phyloP scores from a whole-genome alignment of 2,329 filamentous ascomycete species.

The Colletotrichum chrysophilum region DNA sequence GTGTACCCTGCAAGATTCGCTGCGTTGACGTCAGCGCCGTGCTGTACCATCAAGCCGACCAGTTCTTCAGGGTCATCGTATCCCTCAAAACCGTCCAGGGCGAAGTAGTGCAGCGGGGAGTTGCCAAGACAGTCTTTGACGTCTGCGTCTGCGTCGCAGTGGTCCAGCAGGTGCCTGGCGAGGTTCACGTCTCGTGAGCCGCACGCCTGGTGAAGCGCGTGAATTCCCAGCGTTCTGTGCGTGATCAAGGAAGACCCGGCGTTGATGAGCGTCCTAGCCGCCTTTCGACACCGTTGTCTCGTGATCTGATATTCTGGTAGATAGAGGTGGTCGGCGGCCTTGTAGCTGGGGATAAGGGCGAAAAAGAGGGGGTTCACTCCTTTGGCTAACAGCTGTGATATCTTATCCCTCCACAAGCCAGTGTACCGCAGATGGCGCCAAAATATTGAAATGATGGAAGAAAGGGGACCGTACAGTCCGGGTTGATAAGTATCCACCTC shows the following conservation, averaged over 20 bases:
- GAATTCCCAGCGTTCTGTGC: background rate
- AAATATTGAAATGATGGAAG: background rate
- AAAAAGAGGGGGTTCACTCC: background rate
- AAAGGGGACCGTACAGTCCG: background rate
- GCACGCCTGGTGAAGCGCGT: background rate
- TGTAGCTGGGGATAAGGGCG: background rate
- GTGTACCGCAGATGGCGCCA: background rate
- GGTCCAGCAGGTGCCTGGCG: background rate
- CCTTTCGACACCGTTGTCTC: background rate
- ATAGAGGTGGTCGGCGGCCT: background rate
- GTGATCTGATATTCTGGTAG: background rate
- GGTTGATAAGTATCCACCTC: background rate
- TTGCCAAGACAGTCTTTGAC: background rate
- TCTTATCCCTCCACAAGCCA: background rate
- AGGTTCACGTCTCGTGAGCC: background rate
- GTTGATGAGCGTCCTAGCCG: background rate
- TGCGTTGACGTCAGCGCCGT: background rate
- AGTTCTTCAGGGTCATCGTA: background rate
- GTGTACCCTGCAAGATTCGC: background rate
- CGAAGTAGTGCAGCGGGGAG: background rate
- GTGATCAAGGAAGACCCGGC: background rate
- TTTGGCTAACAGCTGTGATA: background rate
- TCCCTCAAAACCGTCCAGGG: background rate
- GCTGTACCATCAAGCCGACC: background rate
- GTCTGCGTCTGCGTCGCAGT: background rate